These are phyloP conservation scores for Pseudevernia furfuracea DNA, from an alignment of 495 filamentous ascomycete genomes.

Conservation along the genomic window DNA sequence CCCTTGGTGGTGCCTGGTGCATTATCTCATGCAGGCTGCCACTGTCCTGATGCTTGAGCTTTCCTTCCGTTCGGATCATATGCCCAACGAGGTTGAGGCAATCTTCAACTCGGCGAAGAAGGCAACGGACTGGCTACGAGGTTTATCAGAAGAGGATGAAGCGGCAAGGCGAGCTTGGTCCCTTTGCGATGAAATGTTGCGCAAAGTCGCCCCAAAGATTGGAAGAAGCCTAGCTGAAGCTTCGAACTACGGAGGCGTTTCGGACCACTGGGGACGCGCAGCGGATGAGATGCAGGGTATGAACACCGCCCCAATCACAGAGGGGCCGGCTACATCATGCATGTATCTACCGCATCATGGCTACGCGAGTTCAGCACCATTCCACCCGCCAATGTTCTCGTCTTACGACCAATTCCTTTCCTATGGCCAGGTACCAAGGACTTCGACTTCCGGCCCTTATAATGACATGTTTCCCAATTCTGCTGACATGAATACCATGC, in stretches of 20 bases:
- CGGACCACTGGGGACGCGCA: neutral
- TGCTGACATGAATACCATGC: conserved; percentile 13
- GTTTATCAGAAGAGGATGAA: conserved; percentile 47
- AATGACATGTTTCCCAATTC: conserved; percentile 10
- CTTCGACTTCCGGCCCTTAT: conserved; percentile 1
- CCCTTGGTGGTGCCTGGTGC: conserved; percentile 61
- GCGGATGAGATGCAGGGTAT: neutral
- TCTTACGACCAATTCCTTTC: conserved; percentile 14
- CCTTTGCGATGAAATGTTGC: conserved; percentile 43
- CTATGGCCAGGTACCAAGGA: conserved; percentile 1
- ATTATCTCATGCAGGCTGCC: conserved; percentile 57
- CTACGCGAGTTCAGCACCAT: conserved; percentile 12
- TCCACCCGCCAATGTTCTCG: conserved; percentile 11
- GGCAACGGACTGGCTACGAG: conserved; percentile 45
- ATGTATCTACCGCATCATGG: neutral
- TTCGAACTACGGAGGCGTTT: neutral
- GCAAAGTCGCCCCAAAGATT: conserved; percentile 32
- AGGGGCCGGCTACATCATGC: neutral
- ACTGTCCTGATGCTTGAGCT: conserved; percentile 56
- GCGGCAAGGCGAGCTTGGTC: conserved; percentile 51
- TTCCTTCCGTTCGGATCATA: conserved; percentile 48
- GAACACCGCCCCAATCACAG: neutral
- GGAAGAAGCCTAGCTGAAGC: conserved; percentile 17
- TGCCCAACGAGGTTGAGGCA: conserved; percentile 42
- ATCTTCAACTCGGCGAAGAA: conserved; percentile 47